Conservation (phyloP, 139 green algal species). For the Parachlorella kessleri region DNA sequence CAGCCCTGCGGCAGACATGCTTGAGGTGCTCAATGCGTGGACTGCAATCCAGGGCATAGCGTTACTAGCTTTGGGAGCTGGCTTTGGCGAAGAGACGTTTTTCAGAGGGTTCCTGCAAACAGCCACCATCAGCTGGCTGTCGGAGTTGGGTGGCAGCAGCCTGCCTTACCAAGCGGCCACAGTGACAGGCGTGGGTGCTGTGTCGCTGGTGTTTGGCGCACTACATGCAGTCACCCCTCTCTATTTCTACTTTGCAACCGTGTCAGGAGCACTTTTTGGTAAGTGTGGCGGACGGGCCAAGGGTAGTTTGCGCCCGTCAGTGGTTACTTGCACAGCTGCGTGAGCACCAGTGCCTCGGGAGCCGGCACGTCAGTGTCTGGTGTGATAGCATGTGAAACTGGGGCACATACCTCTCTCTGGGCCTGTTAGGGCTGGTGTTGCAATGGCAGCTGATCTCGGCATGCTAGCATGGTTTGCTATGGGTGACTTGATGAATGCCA, state of each 20-base stretch:
- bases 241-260: slow-evolving; percentile 28
- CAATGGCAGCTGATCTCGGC: not conserved
- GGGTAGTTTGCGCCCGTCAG: no score
- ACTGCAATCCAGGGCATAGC: slow-evolving; percentile 16
- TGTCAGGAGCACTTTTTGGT: slow-evolving; percentile 29
- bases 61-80: slow-evolving; percentile 24
- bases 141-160: not conserved
- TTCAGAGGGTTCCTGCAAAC: slow-evolving; percentile 32
- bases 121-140: not conserved
- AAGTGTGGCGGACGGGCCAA: no score
- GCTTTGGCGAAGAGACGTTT: slow-evolving; percentile 34
- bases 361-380: no score
- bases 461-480: not conserved
- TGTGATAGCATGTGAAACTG: no score
- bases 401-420: no score
- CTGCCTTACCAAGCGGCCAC: not conserved
- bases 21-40: no score
- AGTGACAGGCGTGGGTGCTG: not conserved
- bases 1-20: no score
- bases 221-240: slow-evolving; percentile 29
- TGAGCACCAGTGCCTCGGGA: no score
- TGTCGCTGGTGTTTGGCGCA: slow-evolving; percentile 16
- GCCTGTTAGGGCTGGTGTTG: no score
- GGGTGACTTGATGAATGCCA: no score
- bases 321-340: no score